Conservation (phyloP, 2,329 filamentous ascomycete species). For the Rhynchosporium graminicola region DNA sequence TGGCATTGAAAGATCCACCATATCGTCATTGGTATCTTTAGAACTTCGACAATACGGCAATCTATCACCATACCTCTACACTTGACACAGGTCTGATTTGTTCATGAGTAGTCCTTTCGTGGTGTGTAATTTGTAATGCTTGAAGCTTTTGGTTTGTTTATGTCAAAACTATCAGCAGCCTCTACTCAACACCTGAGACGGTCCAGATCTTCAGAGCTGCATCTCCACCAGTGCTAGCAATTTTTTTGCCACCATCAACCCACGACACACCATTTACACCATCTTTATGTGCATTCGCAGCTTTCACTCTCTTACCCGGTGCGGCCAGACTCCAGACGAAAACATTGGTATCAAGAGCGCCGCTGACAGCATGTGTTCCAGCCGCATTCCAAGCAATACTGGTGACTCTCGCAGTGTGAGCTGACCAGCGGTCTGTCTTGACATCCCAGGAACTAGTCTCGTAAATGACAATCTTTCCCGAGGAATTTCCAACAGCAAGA, state of each 20-base stretch:
- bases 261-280: conserved; percentile 88
- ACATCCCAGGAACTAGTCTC: conserved; percentile 65
- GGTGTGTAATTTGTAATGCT: neutral
- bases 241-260: conserved; percentile 64
- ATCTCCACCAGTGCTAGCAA: conserved; percentile 83
- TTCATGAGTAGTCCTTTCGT: neutral
- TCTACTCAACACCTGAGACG: conserved; percentile 56
- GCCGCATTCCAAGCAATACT: conserved; percentile 75
- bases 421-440: conserved; percentile 77
- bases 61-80: neutral
- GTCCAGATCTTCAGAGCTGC: conserved; percentile 89
- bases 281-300: conserved; percentile 89
- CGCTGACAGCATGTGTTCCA: conserved; percentile 78
- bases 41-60: no score
- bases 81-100: neutral
- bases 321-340: conserved; percentile 87
- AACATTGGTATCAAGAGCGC: conserved; percentile 86
- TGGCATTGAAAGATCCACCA: no score
- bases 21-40: no score
- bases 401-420: conserved; percentile 68
- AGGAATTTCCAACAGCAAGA: conserved; percentile 78
- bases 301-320: conserved; percentile 82
- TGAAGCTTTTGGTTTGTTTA: neutral
- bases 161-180: neutral
- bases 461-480: conserved; percentile 87